phyloP scores from a whole-genome alignment of 225 moss, liverwort and hornwort genomes.

The Lunularia cruciata region DNA sequence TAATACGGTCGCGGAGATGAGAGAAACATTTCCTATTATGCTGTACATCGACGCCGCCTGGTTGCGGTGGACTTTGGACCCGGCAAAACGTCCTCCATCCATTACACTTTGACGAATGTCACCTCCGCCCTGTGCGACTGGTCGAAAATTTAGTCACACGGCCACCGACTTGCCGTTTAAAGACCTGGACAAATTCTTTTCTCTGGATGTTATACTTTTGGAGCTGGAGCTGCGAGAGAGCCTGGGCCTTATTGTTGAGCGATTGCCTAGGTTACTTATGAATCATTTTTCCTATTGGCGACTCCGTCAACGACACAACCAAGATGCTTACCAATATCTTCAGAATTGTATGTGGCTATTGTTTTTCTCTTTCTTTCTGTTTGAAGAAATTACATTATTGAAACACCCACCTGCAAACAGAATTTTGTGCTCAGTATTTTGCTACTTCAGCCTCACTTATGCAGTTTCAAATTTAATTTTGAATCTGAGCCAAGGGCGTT shows the following conservation, averaged over 20 bases:
- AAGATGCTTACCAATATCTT: conserved; percentile 95
- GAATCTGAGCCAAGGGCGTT: too few relatives aligned
- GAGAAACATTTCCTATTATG: background rate
- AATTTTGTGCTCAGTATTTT: background rate
- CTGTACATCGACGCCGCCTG: conserved; percentile 2
- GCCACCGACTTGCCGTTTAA: background rate
- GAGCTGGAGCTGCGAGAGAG: conserved; percentile 7
- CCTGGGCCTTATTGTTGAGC: conserved; percentile 3
- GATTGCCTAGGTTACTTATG: conserved; percentile 19
- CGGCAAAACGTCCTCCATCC: background rate
- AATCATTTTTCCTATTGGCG: conserved; percentile 9
- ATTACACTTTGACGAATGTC: conserved; percentile 3
- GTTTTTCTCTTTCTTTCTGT: background rate
- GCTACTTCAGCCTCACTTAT: background rate
- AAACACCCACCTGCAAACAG: background rate
- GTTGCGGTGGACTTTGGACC: conserved; percentile 10
- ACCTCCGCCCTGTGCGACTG: background rate
- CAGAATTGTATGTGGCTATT: conserved; percentile 67
- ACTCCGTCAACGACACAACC: conserved; percentile 23
- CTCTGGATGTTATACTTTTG: conserved; percentile 1
- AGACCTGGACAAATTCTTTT: background rate
- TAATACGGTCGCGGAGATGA: conserved; percentile 4
- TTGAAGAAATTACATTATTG: background rate
- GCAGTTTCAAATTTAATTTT: background rate
- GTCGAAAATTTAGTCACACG: background rate